Evolutionary conservation across 352 stramenopile genomes (phyloP).

Genomic region (Phytophthora pistaciae): DNA sequence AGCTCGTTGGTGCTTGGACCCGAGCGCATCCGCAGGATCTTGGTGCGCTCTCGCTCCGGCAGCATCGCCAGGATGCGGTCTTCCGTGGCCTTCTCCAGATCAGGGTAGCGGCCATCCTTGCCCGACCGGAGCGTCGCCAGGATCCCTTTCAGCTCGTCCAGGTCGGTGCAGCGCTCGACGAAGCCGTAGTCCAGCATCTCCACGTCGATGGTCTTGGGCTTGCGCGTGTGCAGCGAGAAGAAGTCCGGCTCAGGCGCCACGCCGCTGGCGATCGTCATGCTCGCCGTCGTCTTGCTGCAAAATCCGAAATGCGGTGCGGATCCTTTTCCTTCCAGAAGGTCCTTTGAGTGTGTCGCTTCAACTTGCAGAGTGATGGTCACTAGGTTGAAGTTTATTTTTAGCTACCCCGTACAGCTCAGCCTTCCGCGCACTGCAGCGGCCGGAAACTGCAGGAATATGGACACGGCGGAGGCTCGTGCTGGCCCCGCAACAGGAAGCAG

Average conservation of each 20-base stretch:
- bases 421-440: conserved; percentile 11
- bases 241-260: conserved; percentile 58
- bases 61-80: conserved; percentile 83
- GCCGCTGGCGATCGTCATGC: conserved; percentile 47
- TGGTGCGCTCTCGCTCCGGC: conserved; percentile 75
- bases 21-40: conserved; percentile 75
- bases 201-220: conserved; percentile 75
- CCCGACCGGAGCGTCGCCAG: conserved; percentile 86
- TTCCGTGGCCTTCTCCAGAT: conserved; percentile 88
- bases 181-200: conserved; percentile 95
- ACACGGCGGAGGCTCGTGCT: conserved; percentile 14
- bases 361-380: conserved; percentile 37
- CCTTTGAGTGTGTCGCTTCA: conserved; percentile 12
- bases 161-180: conserved; percentile 83
- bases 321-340: conserved; percentile 10
- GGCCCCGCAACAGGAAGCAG: conserved; percentile 3
- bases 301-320: conserved; percentile 33
- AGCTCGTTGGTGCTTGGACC: conserved; percentile 66
- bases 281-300: not conserved
- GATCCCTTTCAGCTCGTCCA: conserved; percentile 90
- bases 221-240: conserved; percentile 82
- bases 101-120: conserved; percentile 91
- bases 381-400: conserved; percentile 47
- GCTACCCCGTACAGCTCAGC: not conserved
- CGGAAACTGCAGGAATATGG: conserved; percentile 44